Base-by-base conservation (phyloP, 768 basidiomycete species). In the Collybiopsis luxurians region DNA sequence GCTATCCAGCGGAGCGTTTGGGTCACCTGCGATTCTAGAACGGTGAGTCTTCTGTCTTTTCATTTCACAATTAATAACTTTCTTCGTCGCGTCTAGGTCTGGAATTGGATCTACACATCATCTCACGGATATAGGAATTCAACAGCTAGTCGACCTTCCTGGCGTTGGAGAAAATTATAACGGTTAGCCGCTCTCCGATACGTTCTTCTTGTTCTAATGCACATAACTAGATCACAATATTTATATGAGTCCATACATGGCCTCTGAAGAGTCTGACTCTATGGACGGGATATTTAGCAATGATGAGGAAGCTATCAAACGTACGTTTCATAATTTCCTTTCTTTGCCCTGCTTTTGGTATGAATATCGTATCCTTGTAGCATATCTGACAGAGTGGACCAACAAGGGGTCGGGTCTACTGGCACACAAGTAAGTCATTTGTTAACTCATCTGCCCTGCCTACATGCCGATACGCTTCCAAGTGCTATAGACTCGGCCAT, bases 81-180 rank as follows among this genome's bases (percentile, higher is more conserved):
- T 26, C 23, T 11, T 27, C 26, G 23, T 19, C n/a, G 11, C 23
- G 26, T 26, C 1, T 19, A 65, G 62, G 3, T 83, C 81, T 0
- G 84, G 85, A 19, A 78, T 86, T 56, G 84, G 84, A 6, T 68
- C 75, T 4, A 56, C 57, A 0, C 64, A 65, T 0, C 56, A 77
- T 53, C 67, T 84, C 27, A 58, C 70, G 12, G 61, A 60, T 5
- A 59, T 74, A 28, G 71, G 70, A 11, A 72, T 86, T 39, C 59
- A 69, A 4, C 64, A 67, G 40, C 59, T 71, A 40, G 64, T 81
- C 13, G 77, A 82, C 45, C 74, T 84, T 11, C 81, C 82, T 1
- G 77, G 78, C 28, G 83, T 86, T 1, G 83, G 84, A 5, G 75
- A 77, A 63, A 82, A 83, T 56, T 73, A 69, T 30, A 62, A 66